Evolutionary conservation across 306 rosid species (phyloP).

Genomic region (Parietaria judaica): DNA sequence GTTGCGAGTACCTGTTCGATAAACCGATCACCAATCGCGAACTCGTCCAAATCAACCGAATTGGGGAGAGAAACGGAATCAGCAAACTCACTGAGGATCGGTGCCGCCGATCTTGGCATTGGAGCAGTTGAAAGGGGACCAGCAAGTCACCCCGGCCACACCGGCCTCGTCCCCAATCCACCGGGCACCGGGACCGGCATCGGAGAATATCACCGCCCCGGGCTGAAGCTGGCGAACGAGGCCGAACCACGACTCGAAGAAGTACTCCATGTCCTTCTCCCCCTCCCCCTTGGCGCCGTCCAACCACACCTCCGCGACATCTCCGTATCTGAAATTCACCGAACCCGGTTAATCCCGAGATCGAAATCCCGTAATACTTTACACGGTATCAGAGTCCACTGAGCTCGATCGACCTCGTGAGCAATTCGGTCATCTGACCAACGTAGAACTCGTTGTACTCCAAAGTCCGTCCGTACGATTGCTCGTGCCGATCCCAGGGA

Average conservation of each 20-base stretch:
- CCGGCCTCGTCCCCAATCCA: slow-evolving; percentile 85
- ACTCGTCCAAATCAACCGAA: neutral
- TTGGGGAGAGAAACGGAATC: neutral
- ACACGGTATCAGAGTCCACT: too few relatives aligned
- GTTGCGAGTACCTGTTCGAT: slow-evolving; percentile 43
- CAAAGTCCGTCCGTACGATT: slow-evolving; percentile 46
- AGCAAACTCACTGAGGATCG: slow-evolving; percentile 45
- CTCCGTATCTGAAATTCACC: slow-evolving; percentile 47
- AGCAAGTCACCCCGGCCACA: slow-evolving; percentile 59
- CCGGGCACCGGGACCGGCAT: slow-evolving; percentile 78
- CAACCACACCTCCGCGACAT: slow-evolving; percentile 53
- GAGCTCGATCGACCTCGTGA: slow-evolving; percentile 47
- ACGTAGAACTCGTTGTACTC: slow-evolving; percentile 62
- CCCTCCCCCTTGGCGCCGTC: slow-evolving; percentile 87
- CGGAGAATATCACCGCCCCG: slow-evolving; percentile 59
- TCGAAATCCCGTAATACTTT: neutral
- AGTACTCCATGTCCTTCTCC: slow-evolving; percentile 71
- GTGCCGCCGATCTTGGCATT: slow-evolving; percentile 33
- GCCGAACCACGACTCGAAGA: slow-evolving; percentile 62
- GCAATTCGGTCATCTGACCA: slow-evolving; percentile 85
- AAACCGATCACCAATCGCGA: slow-evolving; percentile 3
- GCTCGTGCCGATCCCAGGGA: slow-evolving; percentile 96
- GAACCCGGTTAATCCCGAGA: neutral
- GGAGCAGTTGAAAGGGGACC: slow-evolving; percentile 73
- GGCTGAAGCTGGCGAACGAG: slow-evolving; percentile 87